A percentile compares a stretch with the other conserved stretches of the same genome.
These are phyloP conservation scores for Microbotryum violaceum DNA, from an alignment of 1,284 basidiomycete genomes.

Conservation along the genomic window DNA sequence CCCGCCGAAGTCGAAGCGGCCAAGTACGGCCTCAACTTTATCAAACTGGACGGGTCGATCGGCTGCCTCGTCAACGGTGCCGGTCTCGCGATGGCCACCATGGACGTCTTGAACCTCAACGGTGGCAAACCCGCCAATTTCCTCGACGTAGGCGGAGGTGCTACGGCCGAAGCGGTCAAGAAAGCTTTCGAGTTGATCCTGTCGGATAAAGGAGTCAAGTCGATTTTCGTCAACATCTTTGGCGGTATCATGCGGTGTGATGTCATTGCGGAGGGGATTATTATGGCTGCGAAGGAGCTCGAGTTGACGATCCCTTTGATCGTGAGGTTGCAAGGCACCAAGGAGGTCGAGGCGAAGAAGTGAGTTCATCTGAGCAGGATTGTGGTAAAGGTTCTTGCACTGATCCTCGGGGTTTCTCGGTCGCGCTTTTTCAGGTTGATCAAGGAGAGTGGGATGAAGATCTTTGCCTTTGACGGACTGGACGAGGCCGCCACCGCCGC, in stretches of 20 bases:
- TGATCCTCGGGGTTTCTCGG: neutral
- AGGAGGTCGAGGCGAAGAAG: slow-evolving; percentile 91
- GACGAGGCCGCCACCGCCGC: slow-evolving; percentile 62
- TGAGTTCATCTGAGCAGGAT: slow-evolving; percentile 38
- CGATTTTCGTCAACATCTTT: slow-evolving; percentile 86
- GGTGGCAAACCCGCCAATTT: slow-evolving; percentile 97
- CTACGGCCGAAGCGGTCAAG: slow-evolving; percentile 97
- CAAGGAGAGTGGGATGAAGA: slow-evolving; percentile 82
- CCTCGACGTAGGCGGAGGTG: slow-evolving; percentile 92
- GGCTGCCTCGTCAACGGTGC: slow-evolving; percentile 99
- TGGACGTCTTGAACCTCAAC: slow-evolving; percentile 94
- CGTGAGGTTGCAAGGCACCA: slow-evolving; percentile 93
- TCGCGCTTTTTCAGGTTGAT: slow-evolving; percentile 61
- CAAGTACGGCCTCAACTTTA: slow-evolving; percentile 87
- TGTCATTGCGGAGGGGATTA: slow-evolving; percentile 65
- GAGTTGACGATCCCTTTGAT: slow-evolving; percentile 77
- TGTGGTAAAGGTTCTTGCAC: neutral
- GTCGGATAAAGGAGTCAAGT: slow-evolving; percentile 84
- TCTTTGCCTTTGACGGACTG: slow-evolving; percentile 76
- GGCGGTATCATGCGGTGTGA: slow-evolving; percentile 80
- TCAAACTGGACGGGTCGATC: slow-evolving; percentile 97
- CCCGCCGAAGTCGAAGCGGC: slow-evolving; percentile 75
- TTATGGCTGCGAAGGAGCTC: slow-evolving; percentile 92
- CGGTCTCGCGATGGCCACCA: slow-evolving; percentile 98
- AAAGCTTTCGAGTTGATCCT: slow-evolving; percentile 97